phyloP scores from a whole-genome alignment of 805 yeast species.

The Teunomyces cretensis region DNA sequence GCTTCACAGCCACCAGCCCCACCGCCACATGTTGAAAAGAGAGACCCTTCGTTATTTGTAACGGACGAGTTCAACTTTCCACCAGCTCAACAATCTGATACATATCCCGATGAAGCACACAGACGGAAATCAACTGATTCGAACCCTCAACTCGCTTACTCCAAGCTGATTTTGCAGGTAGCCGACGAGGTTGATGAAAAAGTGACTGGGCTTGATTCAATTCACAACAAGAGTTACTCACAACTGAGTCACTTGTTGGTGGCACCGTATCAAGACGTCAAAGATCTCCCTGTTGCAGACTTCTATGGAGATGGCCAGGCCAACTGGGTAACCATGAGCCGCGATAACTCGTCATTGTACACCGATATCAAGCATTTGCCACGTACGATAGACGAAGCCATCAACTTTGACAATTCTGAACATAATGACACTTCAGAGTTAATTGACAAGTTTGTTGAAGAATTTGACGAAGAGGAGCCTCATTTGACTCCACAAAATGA shows the following conservation, averaged over 20 bases:
- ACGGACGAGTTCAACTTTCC: background rate
- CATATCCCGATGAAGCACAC: background rate
- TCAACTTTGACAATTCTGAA: background rate
- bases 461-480: slow-evolving; percentile 2
- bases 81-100: background rate
- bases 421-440: background rate
- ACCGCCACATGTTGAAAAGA: background rate
- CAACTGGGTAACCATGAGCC: slow-evolving; percentile 23
- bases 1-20: background rate
- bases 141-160: background rate
- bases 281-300: slow-evolving; percentile 11
- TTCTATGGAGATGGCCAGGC: slow-evolving; percentile 19
- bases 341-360: slow-evolving; percentile 26
- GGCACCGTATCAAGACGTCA: slow-evolving; percentile 6
- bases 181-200: background rate
- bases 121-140: background rate
- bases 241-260: background rate
- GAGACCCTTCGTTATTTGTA: background rate
- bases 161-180: background rate
- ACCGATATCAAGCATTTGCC: slow-evolving; percentile 21
- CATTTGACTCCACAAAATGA: slow-evolving; percentile 1
- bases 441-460: slow-evolving; percentile 3
- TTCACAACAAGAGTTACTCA: background rate
- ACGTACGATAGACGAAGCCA: background rate
- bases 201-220: slow-evolving; percentile 7